Evolutionary conservation across 305 asterid genomes (phyloP).

Genomic region (Rubia peregrina): DNA sequence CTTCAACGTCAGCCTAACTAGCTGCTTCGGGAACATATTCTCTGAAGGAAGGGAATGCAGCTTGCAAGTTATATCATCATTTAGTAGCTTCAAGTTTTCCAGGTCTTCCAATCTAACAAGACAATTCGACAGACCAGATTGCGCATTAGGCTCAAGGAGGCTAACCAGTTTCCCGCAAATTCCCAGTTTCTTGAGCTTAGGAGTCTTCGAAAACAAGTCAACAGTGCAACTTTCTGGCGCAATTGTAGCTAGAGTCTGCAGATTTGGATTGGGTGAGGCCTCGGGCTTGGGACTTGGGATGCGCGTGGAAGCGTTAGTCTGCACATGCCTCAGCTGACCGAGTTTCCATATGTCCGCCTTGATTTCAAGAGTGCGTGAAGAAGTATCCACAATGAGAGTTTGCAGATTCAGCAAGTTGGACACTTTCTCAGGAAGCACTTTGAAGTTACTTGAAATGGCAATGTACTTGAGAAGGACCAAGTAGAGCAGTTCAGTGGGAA

Average conservation of each 20-base stretch:
- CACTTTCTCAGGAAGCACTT: slow-evolving; percentile 20
- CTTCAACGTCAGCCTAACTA: slow-evolving; percentile 12
- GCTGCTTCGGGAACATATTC: slow-evolving; percentile 15
- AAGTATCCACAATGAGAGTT: slow-evolving; percentile 22
- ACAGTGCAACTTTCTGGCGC: slow-evolving; percentile 18
- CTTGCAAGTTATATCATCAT: slow-evolving; percentile 15
- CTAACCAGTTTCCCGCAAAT: slow-evolving; percentile 20
- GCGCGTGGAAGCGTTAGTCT: slow-evolving; percentile 22
- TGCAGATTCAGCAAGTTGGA: slow-evolving; percentile 21
- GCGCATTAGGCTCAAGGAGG: slow-evolving; percentile 6
- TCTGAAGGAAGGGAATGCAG: slow-evolving; percentile 19
- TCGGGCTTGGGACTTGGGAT: slow-evolving; percentile 5
- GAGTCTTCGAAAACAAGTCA: slow-evolving; percentile 13
- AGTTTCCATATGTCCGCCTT: slow-evolving; percentile 23
- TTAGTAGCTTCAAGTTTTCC: slow-evolving; percentile 25
- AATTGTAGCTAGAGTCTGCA: slow-evolving; percentile 18
- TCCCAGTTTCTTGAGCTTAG: slow-evolving; percentile 19
- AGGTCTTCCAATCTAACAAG: slow-evolving; percentile 26
- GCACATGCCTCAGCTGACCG: slow-evolving; percentile 24
- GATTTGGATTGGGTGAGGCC: slow-evolving; percentile 1
- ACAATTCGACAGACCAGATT: slow-evolving; percentile 3
- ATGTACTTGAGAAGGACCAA: slow-evolving; percentile 25
- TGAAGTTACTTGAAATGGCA: slow-evolving; percentile 18
- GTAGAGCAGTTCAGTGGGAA: slow-evolving; percentile 14
- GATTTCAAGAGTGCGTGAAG: slow-evolving; percentile 17